phyloP scores from a whole-genome alignment of 2,329 filamentous ascomycete species.

The Phyllosticta capitalensis region DNA sequence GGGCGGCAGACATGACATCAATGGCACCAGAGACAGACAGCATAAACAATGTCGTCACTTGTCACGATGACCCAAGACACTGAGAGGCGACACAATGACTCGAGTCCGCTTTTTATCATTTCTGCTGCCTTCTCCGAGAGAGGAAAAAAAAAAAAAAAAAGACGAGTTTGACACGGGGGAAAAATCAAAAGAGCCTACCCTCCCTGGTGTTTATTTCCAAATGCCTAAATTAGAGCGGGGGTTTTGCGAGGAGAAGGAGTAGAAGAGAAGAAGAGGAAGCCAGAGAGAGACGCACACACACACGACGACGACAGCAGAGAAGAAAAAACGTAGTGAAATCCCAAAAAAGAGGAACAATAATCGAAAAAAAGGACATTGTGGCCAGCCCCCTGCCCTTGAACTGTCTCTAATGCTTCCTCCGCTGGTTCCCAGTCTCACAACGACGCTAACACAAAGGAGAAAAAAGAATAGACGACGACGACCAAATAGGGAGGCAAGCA shows the following conservation, averaged over 20 bases:
- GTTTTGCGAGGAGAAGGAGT: neutral
- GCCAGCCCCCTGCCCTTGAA: conserved; percentile 8
- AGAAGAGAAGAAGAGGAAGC: neutral
- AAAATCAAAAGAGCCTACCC: neutral
- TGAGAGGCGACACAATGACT: neutral
- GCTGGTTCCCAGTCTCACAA: neutral
- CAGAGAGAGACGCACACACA: no score
- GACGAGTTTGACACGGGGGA: neutral
- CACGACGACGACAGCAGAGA: neutral
- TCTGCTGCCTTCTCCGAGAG: neutral
- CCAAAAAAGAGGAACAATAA: neutral
- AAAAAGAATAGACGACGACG: neutral
- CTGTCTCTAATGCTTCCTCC: conserved; percentile 7
- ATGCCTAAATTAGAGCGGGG: conserved; percentile 9
- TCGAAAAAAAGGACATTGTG: conserved; percentile 6
- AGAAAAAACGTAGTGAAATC: neutral
- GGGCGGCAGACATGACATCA: no score
- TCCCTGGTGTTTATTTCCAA: conserved; percentile 4
- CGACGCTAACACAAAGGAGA: neutral
- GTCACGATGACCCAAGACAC: no score
- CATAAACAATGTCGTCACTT: no score
- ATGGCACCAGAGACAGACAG: no score
- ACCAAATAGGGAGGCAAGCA: neutral
- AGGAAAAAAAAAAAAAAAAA: neutral
- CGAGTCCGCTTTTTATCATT: neutral